These are phyloP conservation scores for Symbiodinium pilosum DNA, from an alignment of 73 alveolate species.

Conservation along the genomic window DNA sequence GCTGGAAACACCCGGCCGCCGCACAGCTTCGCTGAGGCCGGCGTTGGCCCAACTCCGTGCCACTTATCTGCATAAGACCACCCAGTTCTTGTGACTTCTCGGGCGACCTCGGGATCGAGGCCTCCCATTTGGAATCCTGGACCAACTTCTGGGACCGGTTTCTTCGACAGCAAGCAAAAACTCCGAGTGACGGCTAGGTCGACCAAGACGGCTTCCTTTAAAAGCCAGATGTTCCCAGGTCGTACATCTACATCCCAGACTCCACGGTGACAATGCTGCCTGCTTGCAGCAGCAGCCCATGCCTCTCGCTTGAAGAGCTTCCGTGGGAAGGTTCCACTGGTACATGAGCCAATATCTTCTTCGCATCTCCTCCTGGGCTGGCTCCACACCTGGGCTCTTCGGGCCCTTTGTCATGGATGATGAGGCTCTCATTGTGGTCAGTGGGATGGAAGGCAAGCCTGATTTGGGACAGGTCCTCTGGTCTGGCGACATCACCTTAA, in stretches of 20 bases:
- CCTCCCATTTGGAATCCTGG: constrained; percentile 26
- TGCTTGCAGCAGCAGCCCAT: neutral
- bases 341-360: constrained; percentile 85
- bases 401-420: constrained; percentile 85
- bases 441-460: neutral
- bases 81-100: too few species aligned
- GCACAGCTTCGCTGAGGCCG: too few species aligned
- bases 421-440: neutral
- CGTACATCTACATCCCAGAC: constrained; percentile 35
- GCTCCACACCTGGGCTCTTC: constrained; percentile 70
- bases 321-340: constrained; percentile 55
- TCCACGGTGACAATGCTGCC: constrained; percentile 60
- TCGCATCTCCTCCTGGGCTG: constrained; percentile 47
- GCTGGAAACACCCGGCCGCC: too few species aligned
- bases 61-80: neutral
- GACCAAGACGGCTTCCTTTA: too few species aligned
- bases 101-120: neutral
- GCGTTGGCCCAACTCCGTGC: neutral
- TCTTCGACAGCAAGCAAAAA: too few species aligned
- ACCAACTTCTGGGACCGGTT: constrained; percentile 17
- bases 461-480: constrained; percentile 41
- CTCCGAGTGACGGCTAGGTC: too few species aligned
- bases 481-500: constrained; percentile 79
- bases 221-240: neutral
- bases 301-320: too few species aligned